Evolutionary conservation across 2,329 filamentous ascomycete genomes (phyloP).

Genomic region (Westerdykella sp.): DNA sequence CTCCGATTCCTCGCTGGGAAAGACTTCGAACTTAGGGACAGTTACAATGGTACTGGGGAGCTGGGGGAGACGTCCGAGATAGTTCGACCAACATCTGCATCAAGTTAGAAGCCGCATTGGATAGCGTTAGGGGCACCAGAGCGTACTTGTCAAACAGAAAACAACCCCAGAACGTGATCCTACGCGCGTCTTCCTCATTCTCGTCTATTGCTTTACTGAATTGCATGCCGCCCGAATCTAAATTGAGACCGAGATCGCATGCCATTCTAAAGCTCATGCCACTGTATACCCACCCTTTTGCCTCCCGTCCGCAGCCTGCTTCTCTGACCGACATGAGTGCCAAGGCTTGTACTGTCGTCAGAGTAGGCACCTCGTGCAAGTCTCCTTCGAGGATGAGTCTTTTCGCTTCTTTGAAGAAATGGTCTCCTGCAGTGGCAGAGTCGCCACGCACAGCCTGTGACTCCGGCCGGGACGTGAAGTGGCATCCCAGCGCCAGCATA

Average conservation of each 20-base stretch:
- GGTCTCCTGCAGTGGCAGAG: constrained; percentile 81
- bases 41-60: constrained; percentile 73
- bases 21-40: constrained; percentile 83
- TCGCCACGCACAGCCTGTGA: constrained; percentile 67
- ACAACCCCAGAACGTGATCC: constrained; percentile 95
- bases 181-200: constrained; percentile 78
- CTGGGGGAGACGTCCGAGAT: constrained; percentile 85
- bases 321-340: constrained; percentile 95
- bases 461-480: constrained; percentile 74
- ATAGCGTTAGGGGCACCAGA: neutral
- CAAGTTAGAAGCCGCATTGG: constrained; percentile 4
- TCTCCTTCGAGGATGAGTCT: constrained; percentile 83
- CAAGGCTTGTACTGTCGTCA: constrained; percentile 88
- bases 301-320: constrained; percentile 87
- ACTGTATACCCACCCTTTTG: constrained; percentile 96
- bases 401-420: constrained; percentile 94
- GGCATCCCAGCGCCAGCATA: constrained; percentile 86
- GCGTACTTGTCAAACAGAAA: constrained; percentile 87
- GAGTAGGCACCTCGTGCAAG: constrained; percentile 80
- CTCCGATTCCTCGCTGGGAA: constrained; percentile 79
- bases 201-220: constrained; percentile 59
- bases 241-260: constrained; percentile 83
- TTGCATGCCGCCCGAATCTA: constrained; percentile 65
- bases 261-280: constrained; percentile 99
- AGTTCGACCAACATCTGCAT: constrained; percentile 83